Evolutionary conservation across 805 yeast genomes (phyloP).

Genomic region (Diddensiella santjacobensis): DNA sequence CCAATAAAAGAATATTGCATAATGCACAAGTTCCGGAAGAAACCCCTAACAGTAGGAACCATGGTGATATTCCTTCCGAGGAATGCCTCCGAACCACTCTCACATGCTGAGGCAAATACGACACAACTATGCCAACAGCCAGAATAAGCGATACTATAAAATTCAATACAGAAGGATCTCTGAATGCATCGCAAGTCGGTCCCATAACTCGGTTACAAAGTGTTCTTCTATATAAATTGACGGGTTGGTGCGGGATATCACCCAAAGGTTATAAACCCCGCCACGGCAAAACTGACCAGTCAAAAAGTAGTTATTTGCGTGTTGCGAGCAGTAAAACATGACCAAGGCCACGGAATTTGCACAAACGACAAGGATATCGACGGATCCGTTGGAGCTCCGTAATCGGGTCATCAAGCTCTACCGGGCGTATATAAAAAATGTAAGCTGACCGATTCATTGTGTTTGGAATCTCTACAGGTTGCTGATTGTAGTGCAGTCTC

Average conservation of each 20-base stretch:
- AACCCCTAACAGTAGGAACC: conserved; percentile 66
- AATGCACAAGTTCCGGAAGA: conserved; percentile 64
- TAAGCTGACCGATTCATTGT: conserved; percentile 11
- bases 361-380: conserved; percentile 67
- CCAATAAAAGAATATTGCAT: conserved; percentile 60
- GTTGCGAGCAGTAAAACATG: no score
- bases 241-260: no score
- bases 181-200: conserved; percentile 8
- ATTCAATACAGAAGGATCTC: conserved; percentile 47
- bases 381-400: conserved; percentile 57
- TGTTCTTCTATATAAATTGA: no score
- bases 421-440: conserved; percentile 60
- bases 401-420: conserved; percentile 63
- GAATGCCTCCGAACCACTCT: conserved; percentile 54
- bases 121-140: conserved; percentile 62
- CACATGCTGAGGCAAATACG: conserved; percentile 73
- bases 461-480: conserved; percentile 5
- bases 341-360: conserved; percentile 82
- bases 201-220: no score
- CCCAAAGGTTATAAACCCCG: no score
- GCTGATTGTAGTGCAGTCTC: no score
- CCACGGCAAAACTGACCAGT: no score
- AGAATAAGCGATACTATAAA: conserved; percentile 50
- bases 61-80: conserved; percentile 76
- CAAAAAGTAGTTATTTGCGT: no score